These are phyloP conservation scores for Magnolia changhungtana DNA, from an alignment of 164 flowering plant genomes.

Conservation along the genomic window DNA sequence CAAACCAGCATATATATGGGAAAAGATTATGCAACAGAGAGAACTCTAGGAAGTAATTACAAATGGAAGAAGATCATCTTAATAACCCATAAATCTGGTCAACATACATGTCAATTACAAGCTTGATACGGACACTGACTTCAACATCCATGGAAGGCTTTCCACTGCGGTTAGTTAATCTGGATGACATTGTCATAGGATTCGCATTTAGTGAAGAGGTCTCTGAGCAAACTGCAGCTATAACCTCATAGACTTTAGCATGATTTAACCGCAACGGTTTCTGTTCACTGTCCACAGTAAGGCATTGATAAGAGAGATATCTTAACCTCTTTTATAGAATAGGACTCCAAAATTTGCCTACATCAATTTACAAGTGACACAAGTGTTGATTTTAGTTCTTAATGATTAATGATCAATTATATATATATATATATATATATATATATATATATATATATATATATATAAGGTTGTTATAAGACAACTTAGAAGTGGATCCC, in stretches of 20 bases:
- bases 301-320: background rate
- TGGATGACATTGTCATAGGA: slow-evolving; percentile 64
- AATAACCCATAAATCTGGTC: slow-evolving; percentile 8
- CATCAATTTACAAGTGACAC: background rate
- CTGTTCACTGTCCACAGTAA: slow-evolving; percentile 71
- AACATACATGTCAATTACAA: slow-evolving; percentile 98
- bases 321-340: no score
- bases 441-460: no score
- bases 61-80: slow-evolving; percentile 9
- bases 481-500: no score
- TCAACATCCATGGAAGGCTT: slow-evolving; percentile 94
- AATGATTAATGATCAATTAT: no score
- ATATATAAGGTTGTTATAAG: no score
- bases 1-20: background rate
- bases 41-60: background rate
- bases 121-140: slow-evolving; percentile 94
- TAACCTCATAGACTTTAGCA: slow-evolving; percentile 88
- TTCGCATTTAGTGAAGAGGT: slow-evolving; percentile 47
- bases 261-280: slow-evolving; percentile 84
- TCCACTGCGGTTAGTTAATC: slow-evolving; percentile 60
- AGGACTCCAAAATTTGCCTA: background rate
- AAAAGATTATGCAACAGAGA: background rate
- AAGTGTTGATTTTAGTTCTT: no score
- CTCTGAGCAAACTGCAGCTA: slow-evolving; percentile 91
- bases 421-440: no score